phyloP scores from a whole-genome alignment of 2,329 filamentous ascomycete species.

The Paecilomyces sp. region DNA sequence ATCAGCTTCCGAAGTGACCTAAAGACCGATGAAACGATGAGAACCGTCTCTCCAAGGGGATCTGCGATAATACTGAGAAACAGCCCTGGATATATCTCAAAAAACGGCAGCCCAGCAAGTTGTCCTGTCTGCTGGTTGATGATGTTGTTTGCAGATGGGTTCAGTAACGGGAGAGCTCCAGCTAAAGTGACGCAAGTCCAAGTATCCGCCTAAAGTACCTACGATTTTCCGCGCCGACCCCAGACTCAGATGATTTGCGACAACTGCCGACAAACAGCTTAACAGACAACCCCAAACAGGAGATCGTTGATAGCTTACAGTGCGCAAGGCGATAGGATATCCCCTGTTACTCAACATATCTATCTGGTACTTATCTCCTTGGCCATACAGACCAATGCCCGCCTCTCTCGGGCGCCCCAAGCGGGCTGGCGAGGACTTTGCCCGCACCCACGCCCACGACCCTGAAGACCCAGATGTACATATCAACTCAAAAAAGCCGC shows the following conservation, averaged over 20 bases:
- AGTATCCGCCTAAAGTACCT: conserved; percentile 11
- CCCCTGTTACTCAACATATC: background rate
- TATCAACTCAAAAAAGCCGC: conserved; percentile 63
- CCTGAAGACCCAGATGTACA: conserved; percentile 39
- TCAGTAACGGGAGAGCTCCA: too few relatives aligned
- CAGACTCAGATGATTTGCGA: conserved; percentile 11
- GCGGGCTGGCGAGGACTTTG: conserved; percentile 73
- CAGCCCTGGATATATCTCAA: too few relatives aligned
- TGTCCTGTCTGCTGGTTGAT: background rate
- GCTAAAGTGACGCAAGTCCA: conserved; percentile 28
- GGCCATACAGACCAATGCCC: conserved; percentile 41
- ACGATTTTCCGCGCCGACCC: conserved; percentile 36
- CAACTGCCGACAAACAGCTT: background rate
- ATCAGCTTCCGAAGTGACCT: background rate
- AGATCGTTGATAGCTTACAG: background rate
- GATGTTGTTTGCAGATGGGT: background rate
- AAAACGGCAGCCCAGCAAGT: background rate
- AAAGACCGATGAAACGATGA: background rate
- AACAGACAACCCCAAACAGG: background rate
- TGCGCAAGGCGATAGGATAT: background rate
- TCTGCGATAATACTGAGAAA: background rate
- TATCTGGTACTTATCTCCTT: background rate
- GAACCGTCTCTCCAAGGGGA: background rate
- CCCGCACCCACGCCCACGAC: conserved; percentile 63
- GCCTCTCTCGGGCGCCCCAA: conserved; percentile 69